These are phyloP conservation scores for Anthostomella pinea DNA, from an alignment of 2,329 filamentous ascomycete genomes.

Conservation along the genomic window DNA sequence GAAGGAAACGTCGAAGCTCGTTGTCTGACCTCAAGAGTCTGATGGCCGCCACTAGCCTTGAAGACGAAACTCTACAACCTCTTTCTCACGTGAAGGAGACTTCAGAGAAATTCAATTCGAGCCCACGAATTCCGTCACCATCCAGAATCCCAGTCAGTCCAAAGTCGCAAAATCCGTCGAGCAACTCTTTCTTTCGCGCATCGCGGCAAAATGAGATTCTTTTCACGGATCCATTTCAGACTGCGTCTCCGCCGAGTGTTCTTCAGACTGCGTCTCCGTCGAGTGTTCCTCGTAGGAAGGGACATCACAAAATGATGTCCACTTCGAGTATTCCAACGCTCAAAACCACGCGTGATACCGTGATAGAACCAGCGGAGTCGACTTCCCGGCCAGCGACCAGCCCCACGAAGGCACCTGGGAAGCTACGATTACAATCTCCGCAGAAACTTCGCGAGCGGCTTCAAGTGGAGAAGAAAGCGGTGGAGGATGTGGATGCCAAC, in stretches of 20 bases:
- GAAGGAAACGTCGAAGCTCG: constrained; percentile 86
- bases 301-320: constrained; percentile 50
- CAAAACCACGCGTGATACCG: constrained; percentile 37
- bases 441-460: constrained; percentile 82
- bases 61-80: constrained; percentile 44
- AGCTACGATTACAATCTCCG: constrained; percentile 66
- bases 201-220: constrained; percentile 52
- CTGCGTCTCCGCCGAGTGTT: constrained; percentile 9
- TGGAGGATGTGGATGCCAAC: constrained; percentile 66
- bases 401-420: constrained; percentile 43
- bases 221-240: constrained; percentile 25
- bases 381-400: constrained; percentile 34
- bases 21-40: constrained; percentile 78
- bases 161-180: constrained; percentile 36
- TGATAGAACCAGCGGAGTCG: constrained; percentile 24
- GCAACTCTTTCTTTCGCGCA: constrained; percentile 22
- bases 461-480: constrained; percentile 73
- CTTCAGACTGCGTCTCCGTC: constrained; percentile 17
- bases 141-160: constrained; percentile 55
- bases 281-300: constrained; percentile 20
- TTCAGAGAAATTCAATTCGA: constrained; percentile 57
- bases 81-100: constrained; percentile 53
- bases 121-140: constrained; percentile 41
- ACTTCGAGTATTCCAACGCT: constrained; percentile 55
- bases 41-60: constrained; percentile 59